Conservation (phyloP, 345 rosid species). For the Eucalyptus pauciflora region DNA sequence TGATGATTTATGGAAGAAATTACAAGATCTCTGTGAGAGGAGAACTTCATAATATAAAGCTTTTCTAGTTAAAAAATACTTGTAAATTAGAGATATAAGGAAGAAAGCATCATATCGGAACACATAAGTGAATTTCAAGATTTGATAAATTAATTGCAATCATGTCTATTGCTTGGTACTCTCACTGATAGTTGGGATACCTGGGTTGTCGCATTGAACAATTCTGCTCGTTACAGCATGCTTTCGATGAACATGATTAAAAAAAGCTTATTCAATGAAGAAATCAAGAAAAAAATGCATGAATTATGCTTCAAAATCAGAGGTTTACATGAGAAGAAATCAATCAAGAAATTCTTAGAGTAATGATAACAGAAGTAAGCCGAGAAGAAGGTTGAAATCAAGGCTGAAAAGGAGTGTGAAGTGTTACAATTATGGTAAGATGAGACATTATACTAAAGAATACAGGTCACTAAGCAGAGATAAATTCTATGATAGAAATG, state of each 20-base stretch:
- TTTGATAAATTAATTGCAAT: neutral
- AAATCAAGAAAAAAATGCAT: neutral
- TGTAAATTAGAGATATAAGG: too few relatives aligned
- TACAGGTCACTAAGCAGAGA: accelerated
- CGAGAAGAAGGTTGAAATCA: neutral
- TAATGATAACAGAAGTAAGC: neutral
- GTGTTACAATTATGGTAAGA: neutral
- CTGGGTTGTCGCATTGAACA: neutral
- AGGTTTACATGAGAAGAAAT: neutral
- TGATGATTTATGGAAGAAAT: too few relatives aligned
- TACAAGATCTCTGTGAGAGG: too few relatives aligned
- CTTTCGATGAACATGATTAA: too few relatives aligned
- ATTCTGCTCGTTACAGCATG: accelerated
- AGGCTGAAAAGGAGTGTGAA: neutral
- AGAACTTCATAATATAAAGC: too few relatives aligned
- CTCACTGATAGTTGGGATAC: neutral
- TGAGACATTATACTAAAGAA: neutral
- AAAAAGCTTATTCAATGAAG: too few relatives aligned
- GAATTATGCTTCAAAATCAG: neutral
- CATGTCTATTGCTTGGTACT: neutral
- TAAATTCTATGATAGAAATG: neutral
- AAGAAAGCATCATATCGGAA: accelerated
- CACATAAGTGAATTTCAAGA: too few relatives aligned
- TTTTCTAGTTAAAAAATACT: too few relatives aligned
- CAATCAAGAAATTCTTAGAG: too few relatives aligned